Percentiles rank a stretch among this genome's conserved stretches.
phyloP scores from a whole-genome alignment of 139 green algal species.

The Edaphochlamys debaryana region DNA sequence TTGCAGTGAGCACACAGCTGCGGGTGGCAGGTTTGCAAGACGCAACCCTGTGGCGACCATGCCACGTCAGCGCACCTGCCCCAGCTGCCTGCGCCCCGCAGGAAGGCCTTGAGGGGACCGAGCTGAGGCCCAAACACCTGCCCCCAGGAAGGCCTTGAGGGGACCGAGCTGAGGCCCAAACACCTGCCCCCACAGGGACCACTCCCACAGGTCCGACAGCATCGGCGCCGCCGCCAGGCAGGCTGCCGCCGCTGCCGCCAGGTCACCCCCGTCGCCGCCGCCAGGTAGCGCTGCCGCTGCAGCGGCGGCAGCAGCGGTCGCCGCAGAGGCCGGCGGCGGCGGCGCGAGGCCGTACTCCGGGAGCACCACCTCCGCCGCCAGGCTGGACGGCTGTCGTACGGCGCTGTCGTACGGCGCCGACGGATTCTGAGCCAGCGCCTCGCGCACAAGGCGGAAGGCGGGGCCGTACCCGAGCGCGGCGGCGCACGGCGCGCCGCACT shows the following conservation, averaged over 20 bases:
- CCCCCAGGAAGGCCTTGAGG: slow-evolving; percentile 3
- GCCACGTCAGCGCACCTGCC: no score
- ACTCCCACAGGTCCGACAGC: slow-evolving; percentile 26
- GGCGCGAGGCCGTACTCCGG: slow-evolving; percentile 4
- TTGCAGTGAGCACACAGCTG: no score
- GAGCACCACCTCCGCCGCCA: background rate
- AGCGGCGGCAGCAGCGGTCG: background rate
- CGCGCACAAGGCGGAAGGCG: background rate
- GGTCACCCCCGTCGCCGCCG: background rate
- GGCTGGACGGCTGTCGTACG: no score
- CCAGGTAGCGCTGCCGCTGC: background rate
- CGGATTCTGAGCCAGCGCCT: background rate
- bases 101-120: no score
- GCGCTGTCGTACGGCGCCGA: no score
- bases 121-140: no score
- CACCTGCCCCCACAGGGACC: slow-evolving; percentile 16
- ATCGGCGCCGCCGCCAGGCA: slow-evolving; percentile 11
- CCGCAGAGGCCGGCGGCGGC: background rate
- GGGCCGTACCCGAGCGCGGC: background rate
- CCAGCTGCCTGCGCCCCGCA: no score
- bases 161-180: slow-evolving; percentile 40
- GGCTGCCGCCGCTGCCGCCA: background rate
- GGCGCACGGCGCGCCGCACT: slow-evolving; percentile 3
- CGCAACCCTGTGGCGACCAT: no score
- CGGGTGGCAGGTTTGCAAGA: no score